These are phyloP conservation scores for Excoecaria cochinchinensis DNA, from an alignment of 345 rosid genomes.

Conservation along the genomic window DNA sequence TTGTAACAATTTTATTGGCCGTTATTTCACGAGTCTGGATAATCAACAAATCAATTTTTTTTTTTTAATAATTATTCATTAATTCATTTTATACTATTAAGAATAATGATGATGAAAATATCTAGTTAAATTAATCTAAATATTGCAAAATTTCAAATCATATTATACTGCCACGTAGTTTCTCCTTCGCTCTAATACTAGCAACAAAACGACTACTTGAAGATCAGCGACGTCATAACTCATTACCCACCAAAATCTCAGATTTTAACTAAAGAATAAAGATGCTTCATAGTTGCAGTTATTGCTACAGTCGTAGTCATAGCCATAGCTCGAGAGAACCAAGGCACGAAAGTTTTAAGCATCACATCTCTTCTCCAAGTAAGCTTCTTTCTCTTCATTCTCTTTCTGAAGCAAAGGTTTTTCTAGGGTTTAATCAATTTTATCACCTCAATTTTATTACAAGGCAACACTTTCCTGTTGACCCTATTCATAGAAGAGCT, in stretches of 20 bases:
- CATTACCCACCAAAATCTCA: background rate
- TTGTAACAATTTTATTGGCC: no score
- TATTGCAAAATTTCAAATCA: no score
- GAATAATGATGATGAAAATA: no score
- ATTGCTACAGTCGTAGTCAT: constrained; percentile 7
- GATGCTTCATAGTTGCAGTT: constrained; percentile 34
- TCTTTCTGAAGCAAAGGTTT: constrained; percentile 29
- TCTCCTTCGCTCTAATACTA: background rate
- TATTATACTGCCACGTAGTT: no score
- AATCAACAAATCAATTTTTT: no score
- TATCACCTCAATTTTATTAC: constrained; percentile 5
- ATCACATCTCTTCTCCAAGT: constrained; percentile 32
- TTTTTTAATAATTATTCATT: no score
- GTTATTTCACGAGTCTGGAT: no score
- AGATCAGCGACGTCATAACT: background rate
- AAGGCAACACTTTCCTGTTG: background rate
- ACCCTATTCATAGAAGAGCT: constrained; percentile 5
- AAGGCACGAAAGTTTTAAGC: constrained; percentile 33
- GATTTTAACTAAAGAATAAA: background rate
- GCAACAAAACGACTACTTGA: background rate
- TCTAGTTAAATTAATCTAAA: no score
- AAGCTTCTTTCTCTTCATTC: constrained; percentile 33
- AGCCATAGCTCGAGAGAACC: constrained; percentile 32
- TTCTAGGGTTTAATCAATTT: constrained; percentile 31
- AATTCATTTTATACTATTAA: no score